Evolutionary conservation across 2,329 filamentous ascomycete species (phyloP).

Genomic region (Phoma sp.): DNA sequence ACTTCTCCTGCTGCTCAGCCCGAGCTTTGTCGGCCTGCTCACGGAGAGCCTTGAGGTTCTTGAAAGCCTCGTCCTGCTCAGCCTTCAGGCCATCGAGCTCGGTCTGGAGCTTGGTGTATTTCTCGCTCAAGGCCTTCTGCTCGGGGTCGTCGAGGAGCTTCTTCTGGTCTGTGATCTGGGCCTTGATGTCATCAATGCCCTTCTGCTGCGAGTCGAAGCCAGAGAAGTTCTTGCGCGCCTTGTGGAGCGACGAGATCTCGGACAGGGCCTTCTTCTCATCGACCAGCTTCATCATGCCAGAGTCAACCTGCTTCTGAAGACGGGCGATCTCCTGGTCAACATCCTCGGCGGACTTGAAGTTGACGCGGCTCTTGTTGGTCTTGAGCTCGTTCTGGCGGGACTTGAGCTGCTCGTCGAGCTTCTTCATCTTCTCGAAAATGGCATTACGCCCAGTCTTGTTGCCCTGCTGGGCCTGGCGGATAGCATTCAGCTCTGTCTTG

Average conservation of each 20-base stretch:
- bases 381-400: constrained; percentile 87
- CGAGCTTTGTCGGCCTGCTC: constrained; percentile 87
- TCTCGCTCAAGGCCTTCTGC: constrained; percentile 83
- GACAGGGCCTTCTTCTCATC: constrained; percentile 94
- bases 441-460: constrained; percentile 82
- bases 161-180: constrained; percentile 86
- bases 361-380: constrained; percentile 77
- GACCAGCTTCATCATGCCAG: constrained; percentile 90
- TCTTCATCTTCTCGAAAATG: constrained; percentile 90
- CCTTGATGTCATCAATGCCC: constrained; percentile 84
- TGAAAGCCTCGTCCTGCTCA: constrained; percentile 89
- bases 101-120: constrained; percentile 83
- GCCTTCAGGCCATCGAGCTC: constrained; percentile 91
- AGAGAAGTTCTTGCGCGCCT: constrained; percentile 89
- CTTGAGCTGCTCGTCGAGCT: constrained; percentile 87
- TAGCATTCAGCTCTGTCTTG: constrained; percentile 79
- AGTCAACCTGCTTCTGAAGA: constrained; percentile 85
- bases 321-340: constrained; percentile 81
- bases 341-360: constrained; percentile 88
- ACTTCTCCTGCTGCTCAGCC: constrained; percentile 87
- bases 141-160: constrained; percentile 92
- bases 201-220: constrained; percentile 86
- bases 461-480: constrained; percentile 84
- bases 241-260: constrained; percentile 83
- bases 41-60: constrained; percentile 81